Evolutionary conservation across 2,329 filamentous ascomycete species (phyloP).

Genomic region (Phyllosticta paracitricarpa): DNA sequence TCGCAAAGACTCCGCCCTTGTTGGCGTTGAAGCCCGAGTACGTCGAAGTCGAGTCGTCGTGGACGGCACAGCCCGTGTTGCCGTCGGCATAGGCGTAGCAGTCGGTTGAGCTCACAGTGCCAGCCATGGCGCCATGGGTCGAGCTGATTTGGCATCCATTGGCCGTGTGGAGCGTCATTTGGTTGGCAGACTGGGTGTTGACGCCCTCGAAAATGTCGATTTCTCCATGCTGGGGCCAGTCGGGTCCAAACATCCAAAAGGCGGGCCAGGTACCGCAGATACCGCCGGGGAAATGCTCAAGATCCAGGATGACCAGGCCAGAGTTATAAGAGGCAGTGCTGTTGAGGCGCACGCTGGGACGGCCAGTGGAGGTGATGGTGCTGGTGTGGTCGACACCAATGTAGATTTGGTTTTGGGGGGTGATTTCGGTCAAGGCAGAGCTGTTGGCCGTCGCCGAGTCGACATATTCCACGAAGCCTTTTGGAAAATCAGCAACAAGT

Average conservation of each 20-base stretch:
- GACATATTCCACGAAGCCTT: conserved; percentile 33
- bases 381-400: conserved; percentile 37
- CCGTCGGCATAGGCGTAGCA: conserved; percentile 38
- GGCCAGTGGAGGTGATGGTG: conserved; percentile 28
- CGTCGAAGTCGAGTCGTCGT: conserved; percentile 27
- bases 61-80: conserved; percentile 35
- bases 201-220: conserved; percentile 42
- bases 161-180: conserved; percentile 39
- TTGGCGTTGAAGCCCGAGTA: conserved; percentile 44
- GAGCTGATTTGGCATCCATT: conserved; percentile 33
- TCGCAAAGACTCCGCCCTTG: conserved; percentile 37
- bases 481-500: conserved; percentile 14
- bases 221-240: conserved; percentile 34
- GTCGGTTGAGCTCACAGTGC: conserved; percentile 37
- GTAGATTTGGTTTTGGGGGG: conserved; percentile 26
- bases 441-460: conserved; percentile 27
- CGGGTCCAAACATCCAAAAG: conserved; percentile 30
- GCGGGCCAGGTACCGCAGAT: conserved; percentile 39
- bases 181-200: conserved; percentile 32
- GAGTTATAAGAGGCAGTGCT: conserved; percentile 37
- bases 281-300: conserved; percentile 42
- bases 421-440: conserved; percentile 30
- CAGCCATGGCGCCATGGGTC: conserved; percentile 36
- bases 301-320: conserved; percentile 40
- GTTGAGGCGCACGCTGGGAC: conserved; percentile 38